These are phyloP conservation scores for Ceratobasidium sp. DNA, from an alignment of 1,284 basidiomycete genomes.

Conservation along the genomic window DNA sequence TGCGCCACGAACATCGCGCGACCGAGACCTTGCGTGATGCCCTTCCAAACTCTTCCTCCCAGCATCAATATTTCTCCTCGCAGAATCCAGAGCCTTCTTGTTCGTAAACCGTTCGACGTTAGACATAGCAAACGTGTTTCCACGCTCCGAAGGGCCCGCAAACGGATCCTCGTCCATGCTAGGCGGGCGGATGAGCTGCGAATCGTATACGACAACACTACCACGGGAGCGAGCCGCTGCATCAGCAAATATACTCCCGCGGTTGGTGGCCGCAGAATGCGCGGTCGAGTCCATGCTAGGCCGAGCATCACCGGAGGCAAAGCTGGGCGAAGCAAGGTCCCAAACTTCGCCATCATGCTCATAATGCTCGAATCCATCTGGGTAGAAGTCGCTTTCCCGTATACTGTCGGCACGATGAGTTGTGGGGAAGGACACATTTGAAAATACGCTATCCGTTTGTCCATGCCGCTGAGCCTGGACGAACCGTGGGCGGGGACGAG, in stretches of 20 bases:
- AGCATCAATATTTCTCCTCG: slow-evolving; percentile 31
- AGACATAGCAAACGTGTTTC: not conserved
- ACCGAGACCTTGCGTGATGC: slow-evolving; percentile 12
- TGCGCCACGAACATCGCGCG: slow-evolving; percentile 14
- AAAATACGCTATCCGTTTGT: slow-evolving; percentile 39
- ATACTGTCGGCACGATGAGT: slow-evolving; percentile 43
- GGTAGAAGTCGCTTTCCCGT: slow-evolving; percentile 36
- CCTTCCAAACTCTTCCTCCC: slow-evolving; percentile 36
- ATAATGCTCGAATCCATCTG: slow-evolving; percentile 34
- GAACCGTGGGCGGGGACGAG: slow-evolving; percentile 39
- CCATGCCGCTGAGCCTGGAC: not conserved
- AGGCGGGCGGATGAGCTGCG: slow-evolving; percentile 1
- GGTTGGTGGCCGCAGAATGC: slow-evolving; percentile 15
- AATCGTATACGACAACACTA: slow-evolving; percentile 37
- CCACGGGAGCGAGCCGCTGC: slow-evolving; percentile 29
- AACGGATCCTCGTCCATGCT: slow-evolving; percentile 37
- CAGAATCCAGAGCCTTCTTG: slow-evolving; percentile 34
- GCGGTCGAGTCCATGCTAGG: slow-evolving; percentile 40
- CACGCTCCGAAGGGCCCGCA: slow-evolving; percentile 18
- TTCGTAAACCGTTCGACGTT: slow-evolving; percentile 2
- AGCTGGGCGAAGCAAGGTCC: slow-evolving; percentile 41
- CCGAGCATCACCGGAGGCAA: slow-evolving; percentile 10
- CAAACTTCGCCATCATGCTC: slow-evolving; percentile 43
- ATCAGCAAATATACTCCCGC: slow-evolving; percentile 38
- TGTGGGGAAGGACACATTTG: slow-evolving; percentile 39